Percentiles rank a stretch among this genome's conserved stretches.
These are phyloP conservation scores for Fagus sylvatica DNA, from an alignment of 306 rosid species.

Conservation along the genomic window DNA sequence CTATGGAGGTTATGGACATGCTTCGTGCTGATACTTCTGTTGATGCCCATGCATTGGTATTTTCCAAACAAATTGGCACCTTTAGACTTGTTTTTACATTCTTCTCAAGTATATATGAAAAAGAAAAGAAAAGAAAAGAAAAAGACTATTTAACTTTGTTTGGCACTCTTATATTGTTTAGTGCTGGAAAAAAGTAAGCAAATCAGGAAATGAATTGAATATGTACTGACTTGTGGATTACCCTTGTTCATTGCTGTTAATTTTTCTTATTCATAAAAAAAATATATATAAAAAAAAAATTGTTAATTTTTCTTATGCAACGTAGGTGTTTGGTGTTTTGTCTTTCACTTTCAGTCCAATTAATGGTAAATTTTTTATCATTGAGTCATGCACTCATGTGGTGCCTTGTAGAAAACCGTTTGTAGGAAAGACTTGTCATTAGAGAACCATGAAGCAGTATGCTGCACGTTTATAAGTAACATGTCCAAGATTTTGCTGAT, in stretches of 20 bases:
- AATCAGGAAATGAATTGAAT: not conserved
- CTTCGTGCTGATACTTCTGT: slow-evolving; percentile 69
- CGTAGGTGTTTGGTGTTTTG: not conserved
- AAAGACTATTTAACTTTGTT: not conserved
- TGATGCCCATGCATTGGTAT: slow-evolving; percentile 89
- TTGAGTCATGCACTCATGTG: not conserved
- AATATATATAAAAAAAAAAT: too few species aligned
- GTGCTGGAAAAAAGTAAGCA: not conserved
- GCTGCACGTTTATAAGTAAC: not conserved
- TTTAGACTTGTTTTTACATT: slow-evolving; percentile 18
- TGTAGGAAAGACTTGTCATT: not conserved
- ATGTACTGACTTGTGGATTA: not conserved
- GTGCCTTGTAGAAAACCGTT: not conserved
- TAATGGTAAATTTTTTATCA: not conserved
- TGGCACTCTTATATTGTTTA: not conserved
- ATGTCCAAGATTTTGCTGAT: not conserved
- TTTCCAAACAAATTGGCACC: slow-evolving; percentile 11
- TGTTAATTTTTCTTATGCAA: not conserved
- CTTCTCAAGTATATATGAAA: not conserved
- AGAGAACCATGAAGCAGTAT: not conserved
- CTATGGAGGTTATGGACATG: slow-evolving; percentile 79
- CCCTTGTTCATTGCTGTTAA: not conserved
- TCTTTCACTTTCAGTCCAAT: not conserved
- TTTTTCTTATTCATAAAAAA: not conserved
- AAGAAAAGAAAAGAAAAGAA: too few species aligned